Evolutionary conservation across 306 rosid genomes (phyloP).

Genomic region (Mucuna pruriens): DNA sequence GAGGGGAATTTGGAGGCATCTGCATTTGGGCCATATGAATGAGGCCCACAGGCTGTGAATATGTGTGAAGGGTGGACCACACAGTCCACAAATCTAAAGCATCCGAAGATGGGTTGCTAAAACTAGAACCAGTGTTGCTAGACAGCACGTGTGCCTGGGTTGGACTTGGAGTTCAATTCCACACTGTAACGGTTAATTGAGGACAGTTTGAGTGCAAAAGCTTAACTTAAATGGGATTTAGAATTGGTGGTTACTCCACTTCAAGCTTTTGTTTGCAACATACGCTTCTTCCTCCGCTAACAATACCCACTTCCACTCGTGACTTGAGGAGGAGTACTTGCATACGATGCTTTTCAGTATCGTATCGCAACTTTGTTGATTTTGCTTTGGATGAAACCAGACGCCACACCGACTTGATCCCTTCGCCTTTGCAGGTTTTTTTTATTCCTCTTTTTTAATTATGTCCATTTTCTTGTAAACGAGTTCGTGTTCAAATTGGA

Average conservation of each 20-base stretch:
- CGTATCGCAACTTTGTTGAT: conserved; percentile 48
- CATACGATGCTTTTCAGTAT: conserved; percentile 29
- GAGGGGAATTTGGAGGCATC: background rate
- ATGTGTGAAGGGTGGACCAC: background rate
- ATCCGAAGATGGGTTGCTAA: background rate
- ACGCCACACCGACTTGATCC: conserved; percentile 40
- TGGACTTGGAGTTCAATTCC: too few relatives aligned
- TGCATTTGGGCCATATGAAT: background rate
- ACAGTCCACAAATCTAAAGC: background rate
- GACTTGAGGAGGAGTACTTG: conserved; percentile 21
- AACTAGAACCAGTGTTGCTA: background rate
- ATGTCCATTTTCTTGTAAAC: background rate
- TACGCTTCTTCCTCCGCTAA: conserved; percentile 9
- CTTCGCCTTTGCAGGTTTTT: conserved; percentile 54
- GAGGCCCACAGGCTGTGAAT: background rate
- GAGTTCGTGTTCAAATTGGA: background rate
- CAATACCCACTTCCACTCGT: background rate
- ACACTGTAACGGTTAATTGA: conserved; percentile 3
- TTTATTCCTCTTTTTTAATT: background rate
- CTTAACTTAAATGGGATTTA: conserved; percentile 37
- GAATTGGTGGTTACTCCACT: conserved; percentile 32
- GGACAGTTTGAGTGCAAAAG: background rate
- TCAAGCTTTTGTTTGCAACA: conserved; percentile 35
- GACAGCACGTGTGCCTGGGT: background rate
- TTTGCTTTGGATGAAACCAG: conserved; percentile 56